Evolutionary conservation across 2,329 filamentous ascomycete genomes (phyloP).

Genomic region (Arachnopeziza araneosa): DNA sequence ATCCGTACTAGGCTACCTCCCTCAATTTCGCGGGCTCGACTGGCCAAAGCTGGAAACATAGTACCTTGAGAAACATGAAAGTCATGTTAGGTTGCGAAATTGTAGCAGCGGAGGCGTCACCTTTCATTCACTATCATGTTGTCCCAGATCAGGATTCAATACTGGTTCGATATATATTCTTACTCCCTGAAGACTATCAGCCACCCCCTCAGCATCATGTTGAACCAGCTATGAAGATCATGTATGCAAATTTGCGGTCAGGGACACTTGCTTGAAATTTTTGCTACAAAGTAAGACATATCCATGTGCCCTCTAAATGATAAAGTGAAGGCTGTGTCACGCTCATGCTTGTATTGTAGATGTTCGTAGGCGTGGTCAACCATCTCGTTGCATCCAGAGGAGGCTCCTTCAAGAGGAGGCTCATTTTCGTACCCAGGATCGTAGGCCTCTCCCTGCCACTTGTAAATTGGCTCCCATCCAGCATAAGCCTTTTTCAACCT

Average conservation of each 20-base stretch:
- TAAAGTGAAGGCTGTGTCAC: too few species aligned
- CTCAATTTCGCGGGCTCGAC: not conserved
- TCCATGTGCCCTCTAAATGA: too few species aligned
- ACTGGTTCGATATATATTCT: slow-evolving; percentile 1
- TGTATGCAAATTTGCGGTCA: not conserved
- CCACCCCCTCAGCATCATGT: slow-evolving; percentile 4
- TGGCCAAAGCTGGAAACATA: slow-evolving; percentile 2
- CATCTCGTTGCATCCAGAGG: too few species aligned
- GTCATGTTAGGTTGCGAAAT: slow-evolving; percentile 5
- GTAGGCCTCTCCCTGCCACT: not conserved
- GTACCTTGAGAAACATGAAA: slow-evolving; percentile 3
- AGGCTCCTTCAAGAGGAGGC: not conserved
- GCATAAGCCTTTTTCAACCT: slow-evolving; percentile 2
- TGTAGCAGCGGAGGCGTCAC: not conserved
- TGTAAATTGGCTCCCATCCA: not conserved
- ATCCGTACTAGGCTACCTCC: not conserved
- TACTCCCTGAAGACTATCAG: not conserved
- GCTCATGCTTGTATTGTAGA: too few species aligned
- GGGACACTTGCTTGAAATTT: not conserved
- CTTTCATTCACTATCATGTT: not conserved
- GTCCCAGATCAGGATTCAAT: not conserved
- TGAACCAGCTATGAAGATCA: slow-evolving; percentile 1
- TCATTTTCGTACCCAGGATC: not conserved
- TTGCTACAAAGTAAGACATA: too few species aligned
- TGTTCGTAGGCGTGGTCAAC: too few species aligned